Evolutionary conservation across 306 rosid species (phyloP), one percentile per base, ranked within the genome.

Genomic region (Quercus ilex): DNA sequence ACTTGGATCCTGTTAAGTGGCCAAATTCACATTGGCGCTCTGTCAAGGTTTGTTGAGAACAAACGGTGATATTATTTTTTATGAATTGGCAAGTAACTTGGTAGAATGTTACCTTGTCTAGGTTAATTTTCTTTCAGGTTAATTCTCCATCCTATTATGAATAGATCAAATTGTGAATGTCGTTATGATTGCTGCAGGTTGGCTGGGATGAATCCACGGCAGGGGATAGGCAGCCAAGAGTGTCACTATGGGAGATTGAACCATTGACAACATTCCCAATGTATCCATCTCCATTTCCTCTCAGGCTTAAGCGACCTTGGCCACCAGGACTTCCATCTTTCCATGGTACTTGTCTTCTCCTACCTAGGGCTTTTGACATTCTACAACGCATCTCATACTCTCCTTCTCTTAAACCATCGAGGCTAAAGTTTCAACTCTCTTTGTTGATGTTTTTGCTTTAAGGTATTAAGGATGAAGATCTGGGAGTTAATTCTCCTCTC

Each of bases 201-300:
- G 99, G 99, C 58, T 95, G 99, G 99, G 99, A 95, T 78, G 99
- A 95, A 84, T 95, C 99, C 35, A 93, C 99, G 3, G 98, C 99
- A 15, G 99, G 98, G 63, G 99, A 95, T 75, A 91, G 96, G 82
- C 99, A 95, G 81, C 98, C 99, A 58, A 89, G 99, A 84, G 99
- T 95, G 17, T 91, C 99, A 23, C 71, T 95, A 21, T 95, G 99
- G 99, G 99, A 95, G 83, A 91, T 93, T 83, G 99, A 95, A 82
- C 99, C 99, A 17, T 80, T 95, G 79, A 95, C 99, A 12, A 93
- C 99, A 18, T 95, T 95, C 83, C 99, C 99, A 1, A 91, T 95
- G 99, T 95, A 95, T 87, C 96, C 99, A 46, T 93, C 99, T 35
- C 89, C 97, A 6, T 95, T 93, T 77, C 94, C 98, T 7, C 93